phyloP scores from a whole-genome alignment of 2,329 filamentous ascomycete species.

The Cryphonectria nitschkei region DNA sequence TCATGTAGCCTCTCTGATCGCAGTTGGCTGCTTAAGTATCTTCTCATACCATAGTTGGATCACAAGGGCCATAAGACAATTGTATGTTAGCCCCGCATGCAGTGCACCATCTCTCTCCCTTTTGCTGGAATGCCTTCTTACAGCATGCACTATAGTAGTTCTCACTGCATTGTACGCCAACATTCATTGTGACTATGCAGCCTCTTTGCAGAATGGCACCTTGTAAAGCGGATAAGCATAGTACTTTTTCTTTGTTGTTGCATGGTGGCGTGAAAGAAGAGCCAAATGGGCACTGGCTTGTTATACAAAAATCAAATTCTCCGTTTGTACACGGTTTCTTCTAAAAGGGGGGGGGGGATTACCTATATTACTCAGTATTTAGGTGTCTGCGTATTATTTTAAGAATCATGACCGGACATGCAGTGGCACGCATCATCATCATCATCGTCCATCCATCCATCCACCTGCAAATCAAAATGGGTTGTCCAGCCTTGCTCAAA shows the following conservation, averaged over 20 bases:
- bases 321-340: background rate
- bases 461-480: background rate
- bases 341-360: background rate
- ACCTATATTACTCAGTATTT: too few relatives aligned
- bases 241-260: too few relatives aligned
- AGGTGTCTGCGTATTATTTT: background rate
- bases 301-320: background rate
- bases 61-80: background rate
- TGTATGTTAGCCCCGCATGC: background rate
- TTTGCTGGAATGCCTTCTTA: background rate
- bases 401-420: background rate
- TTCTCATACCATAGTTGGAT: background rate
- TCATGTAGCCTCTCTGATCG: background rate
- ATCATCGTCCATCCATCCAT: too few relatives aligned
- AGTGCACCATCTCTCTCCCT: background rate
- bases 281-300: background rate
- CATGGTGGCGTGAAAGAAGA: too few relatives aligned
- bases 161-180: background rate
- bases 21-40: background rate
- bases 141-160: background rate
- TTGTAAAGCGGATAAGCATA: background rate
- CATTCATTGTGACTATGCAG: background rate
- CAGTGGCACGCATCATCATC: background rate
- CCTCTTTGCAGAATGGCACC: background rate
- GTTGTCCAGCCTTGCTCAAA: background rate